A percentile compares a stretch with the other conserved stretches of the same genome.
These are phyloP conservation scores for Rhytidiadelphus loreus DNA, from an alignment of 225 moss, liverwort and hornwort species.

Conservation along the genomic window DNA sequence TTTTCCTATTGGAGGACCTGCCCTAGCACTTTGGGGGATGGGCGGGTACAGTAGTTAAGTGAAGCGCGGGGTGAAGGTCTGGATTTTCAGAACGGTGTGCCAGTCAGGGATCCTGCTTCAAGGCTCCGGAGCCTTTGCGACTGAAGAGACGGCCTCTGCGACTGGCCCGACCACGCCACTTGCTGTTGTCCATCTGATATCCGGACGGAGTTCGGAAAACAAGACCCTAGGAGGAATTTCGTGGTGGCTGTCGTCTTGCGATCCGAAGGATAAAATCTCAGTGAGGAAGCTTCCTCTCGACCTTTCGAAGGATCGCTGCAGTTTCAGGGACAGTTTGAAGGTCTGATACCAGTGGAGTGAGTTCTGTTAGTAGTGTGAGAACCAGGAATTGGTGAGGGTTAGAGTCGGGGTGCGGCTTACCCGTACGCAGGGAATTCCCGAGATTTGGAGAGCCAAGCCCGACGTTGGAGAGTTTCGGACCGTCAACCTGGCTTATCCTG, in stretches of 20 bases:
- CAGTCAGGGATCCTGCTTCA: not conserved
- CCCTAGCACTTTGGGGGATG: not conserved
- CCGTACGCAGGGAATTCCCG: not conserved
- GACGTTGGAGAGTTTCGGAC: not conserved
- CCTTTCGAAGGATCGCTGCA: not conserved
- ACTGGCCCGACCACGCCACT: not conserved
- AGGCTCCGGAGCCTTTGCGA: not conserved
- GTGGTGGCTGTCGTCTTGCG: not conserved
- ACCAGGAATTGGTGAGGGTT: not conserved
- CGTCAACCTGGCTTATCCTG: slow-evolving; percentile 27
- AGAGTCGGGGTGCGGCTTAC: not conserved
- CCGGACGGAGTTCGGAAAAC: not conserved
- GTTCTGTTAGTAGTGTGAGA: not conserved
- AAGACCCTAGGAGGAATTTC: not conserved
- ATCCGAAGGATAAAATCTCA: not conserved
- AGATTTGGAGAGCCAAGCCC: not conserved
- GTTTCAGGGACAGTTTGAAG: not conserved
- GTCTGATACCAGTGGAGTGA: not conserved
- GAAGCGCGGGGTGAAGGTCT: not conserved
- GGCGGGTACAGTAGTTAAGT: not conserved
- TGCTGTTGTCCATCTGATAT: not conserved
- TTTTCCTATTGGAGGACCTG: not conserved
- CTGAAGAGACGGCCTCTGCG: not conserved
- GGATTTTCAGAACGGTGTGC: not conserved
- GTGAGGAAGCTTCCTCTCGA: not conserved